phyloP scores from a whole-genome alignment of 2,329 filamentous ascomycete genomes.

The Neocatenulostroma microsporum region DNA sequence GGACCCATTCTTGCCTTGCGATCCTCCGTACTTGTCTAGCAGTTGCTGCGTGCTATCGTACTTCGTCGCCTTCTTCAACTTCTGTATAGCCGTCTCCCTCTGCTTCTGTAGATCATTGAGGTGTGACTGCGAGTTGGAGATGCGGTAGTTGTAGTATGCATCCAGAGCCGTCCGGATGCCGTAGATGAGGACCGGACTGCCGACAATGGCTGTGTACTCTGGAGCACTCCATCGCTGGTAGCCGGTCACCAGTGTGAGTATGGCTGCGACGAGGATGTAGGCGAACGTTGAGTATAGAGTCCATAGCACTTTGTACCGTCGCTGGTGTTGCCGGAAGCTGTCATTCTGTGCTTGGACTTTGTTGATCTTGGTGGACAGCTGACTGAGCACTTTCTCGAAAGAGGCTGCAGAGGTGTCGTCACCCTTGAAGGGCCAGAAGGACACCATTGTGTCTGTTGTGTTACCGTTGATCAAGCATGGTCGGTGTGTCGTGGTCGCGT shows the following conservation, averaged over 20 bases:
- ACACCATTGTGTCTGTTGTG: slow-evolving; percentile 57
- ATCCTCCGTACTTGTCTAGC: slow-evolving; percentile 84
- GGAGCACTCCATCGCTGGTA: slow-evolving; percentile 66
- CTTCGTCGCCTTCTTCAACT: slow-evolving; percentile 88
- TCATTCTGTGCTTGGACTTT: slow-evolving; percentile 67
- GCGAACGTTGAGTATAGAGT: slow-evolving; percentile 86
- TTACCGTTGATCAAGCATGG: slow-evolving; percentile 2
- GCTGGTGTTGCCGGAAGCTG: slow-evolving; percentile 59
- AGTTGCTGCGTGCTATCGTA: slow-evolving; percentile 92
- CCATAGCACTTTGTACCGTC: slow-evolving; percentile 75
- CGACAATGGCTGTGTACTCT: slow-evolving; percentile 72
- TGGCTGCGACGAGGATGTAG: slow-evolving; percentile 78
- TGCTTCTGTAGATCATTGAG: slow-evolving; percentile 71
- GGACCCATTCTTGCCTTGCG: slow-evolving; percentile 37
- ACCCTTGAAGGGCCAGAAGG: slow-evolving; percentile 84
- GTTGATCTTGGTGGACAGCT: slow-evolving; percentile 74
- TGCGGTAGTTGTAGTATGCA: slow-evolving; percentile 72
- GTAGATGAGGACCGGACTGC: slow-evolving; percentile 69
- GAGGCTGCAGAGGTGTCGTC: slow-evolving; percentile 75
- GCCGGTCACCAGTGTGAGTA: slow-evolving; percentile 77
- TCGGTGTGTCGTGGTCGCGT: no score
- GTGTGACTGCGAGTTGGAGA: slow-evolving; percentile 58
- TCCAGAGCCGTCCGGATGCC: slow-evolving; percentile 58
- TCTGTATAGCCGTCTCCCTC: slow-evolving; percentile 79
- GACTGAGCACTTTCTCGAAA: slow-evolving; percentile 85